Evolutionary conservation across 2,329 filamentous ascomycete species (phyloP).

Genomic region (Teratosphaeria epicoccoides): DNA sequence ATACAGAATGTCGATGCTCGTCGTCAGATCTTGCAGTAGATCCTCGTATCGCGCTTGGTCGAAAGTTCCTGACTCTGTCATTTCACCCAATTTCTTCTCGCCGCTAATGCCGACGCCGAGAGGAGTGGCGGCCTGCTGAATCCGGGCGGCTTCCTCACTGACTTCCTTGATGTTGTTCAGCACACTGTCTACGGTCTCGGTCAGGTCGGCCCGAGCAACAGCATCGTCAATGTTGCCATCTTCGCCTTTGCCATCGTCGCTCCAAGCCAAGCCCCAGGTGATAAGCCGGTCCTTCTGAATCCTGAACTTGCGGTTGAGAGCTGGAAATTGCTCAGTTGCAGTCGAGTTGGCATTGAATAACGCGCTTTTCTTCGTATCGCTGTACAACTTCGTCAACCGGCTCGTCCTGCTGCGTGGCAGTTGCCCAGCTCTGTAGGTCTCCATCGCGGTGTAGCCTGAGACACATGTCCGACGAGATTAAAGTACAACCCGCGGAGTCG

Average conservation of each 20-base stretch:
- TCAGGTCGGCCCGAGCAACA: conserved; percentile 55
- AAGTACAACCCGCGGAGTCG: too few species aligned
- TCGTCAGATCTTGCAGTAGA: conserved; percentile 61
- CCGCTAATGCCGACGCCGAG: conserved; percentile 17
- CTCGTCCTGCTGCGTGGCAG: conserved; percentile 15
- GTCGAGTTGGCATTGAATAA: conserved; percentile 45
- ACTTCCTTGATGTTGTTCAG: conserved; percentile 74
- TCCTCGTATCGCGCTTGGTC: conserved; percentile 67
- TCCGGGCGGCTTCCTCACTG: conserved; percentile 61
- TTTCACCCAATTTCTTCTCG: conserved; percentile 21
- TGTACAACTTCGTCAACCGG: conserved; percentile 59
- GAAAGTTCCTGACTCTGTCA: conserved; percentile 38
- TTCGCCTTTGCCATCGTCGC: conserved; percentile 53
- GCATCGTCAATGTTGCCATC: conserved; percentile 64
- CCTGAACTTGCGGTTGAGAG: conserved; percentile 62
- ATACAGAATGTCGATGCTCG: conserved; percentile 69
- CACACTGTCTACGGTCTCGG: conserved; percentile 66
- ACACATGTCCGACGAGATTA: conserved; percentile 1
- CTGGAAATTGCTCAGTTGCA: conserved; percentile 56
- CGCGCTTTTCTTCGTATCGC: conserved; percentile 64
- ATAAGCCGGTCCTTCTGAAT: conserved; percentile 72
- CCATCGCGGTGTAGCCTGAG: conserved; percentile 8
- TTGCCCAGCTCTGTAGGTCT: conserved; percentile 11
- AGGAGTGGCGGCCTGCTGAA: conserved; percentile 42
- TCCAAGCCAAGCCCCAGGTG: conserved; percentile 74